Evolutionary conservation across 352 stramenopile genomes (phyloP).

Genomic region (Pythium diclinum): DNA sequence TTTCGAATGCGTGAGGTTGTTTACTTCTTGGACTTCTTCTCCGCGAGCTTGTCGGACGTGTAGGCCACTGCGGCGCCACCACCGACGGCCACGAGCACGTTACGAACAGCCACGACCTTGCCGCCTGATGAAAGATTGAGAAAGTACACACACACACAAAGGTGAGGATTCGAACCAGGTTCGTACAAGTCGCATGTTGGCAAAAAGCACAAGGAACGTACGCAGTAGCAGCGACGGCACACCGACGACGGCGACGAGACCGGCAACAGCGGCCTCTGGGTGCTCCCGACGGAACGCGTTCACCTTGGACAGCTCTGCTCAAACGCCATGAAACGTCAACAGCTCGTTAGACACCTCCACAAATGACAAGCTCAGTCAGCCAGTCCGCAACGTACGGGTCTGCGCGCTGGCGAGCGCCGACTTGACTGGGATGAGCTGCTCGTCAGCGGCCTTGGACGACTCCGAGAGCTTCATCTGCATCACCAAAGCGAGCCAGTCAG

Average conservation of each 20-base stretch:
- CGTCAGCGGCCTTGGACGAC: slow-evolving; percentile 49
- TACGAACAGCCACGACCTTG: slow-evolving; percentile 58
- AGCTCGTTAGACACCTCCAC: slow-evolving; percentile 4
- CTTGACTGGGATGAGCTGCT: slow-evolving; percentile 64
- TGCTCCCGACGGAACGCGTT: slow-evolving; percentile 76
- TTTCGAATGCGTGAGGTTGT: not conserved
- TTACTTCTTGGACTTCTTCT: slow-evolving; percentile 38
- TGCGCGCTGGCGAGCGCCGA: slow-evolving; percentile 37
- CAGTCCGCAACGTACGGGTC: slow-evolving; percentile 37
- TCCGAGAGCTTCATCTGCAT: slow-evolving; percentile 45
- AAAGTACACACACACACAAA: not conserved
- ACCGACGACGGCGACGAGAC: slow-evolving; percentile 54
- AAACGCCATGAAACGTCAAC: not conserved
- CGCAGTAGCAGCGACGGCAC: slow-evolving; percentile 61
- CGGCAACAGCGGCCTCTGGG: slow-evolving; percentile 54
- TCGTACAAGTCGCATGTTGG: not conserved
- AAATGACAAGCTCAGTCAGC: too few relatives aligned
- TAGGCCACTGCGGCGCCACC: slow-evolving; percentile 52
- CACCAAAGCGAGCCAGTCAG: not conserved
- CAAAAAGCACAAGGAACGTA: slow-evolving; percentile 35
- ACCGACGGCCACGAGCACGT: slow-evolving; percentile 63
- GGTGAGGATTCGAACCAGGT: not conserved
- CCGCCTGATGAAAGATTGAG: slow-evolving; percentile 34
- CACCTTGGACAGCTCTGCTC: slow-evolving; percentile 59
- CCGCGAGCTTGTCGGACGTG: slow-evolving; percentile 54